Base-by-base conservation (phyloP, 202 grass and related monocot species). In the Schoenoplectus triqueter region DNA sequence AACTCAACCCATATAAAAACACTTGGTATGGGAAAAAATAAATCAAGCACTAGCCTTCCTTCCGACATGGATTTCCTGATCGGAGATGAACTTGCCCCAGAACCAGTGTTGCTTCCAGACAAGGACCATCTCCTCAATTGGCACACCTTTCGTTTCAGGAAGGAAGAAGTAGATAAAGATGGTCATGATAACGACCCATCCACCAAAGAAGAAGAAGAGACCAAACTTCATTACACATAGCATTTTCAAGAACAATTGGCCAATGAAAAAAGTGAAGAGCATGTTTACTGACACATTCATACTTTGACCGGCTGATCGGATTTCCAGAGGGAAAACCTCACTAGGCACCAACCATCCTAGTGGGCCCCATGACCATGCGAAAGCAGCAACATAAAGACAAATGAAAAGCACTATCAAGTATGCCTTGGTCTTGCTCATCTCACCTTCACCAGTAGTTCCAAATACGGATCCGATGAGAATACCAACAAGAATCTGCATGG, bases 131-230 rank as follows among this genome's bases (percentile, higher is more conserved):
- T 90, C 88, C 87, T 92, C 91, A 51, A 92, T 92, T 21, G 91
- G 57, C 67, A 90, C 88, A 55, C 86, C 86, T 22, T 92, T 92
- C 0, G 90, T 92, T 86, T 92, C 90, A 39, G 90, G 90, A 55
- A 92, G 67, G 83, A 92, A 92, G 14, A 88, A 31, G 5, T 88
- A 90, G n/a, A 95, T 42, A 79, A 95, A 95, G 0, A 73, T 8
- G 3, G 93, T 92, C 93, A 95, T 95, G 17, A 89, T 15, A 46
- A 92, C 6, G 81, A 95, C 88, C 90, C 90, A 95, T 1, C 18
- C 93, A 1, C 85, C 93, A 69, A 95, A 95, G 87, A 95, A 95
- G 83, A 82, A 95, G 87, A 95, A 95, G 62, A 95, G 90, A 0
- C 93, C 93, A 55, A 95, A 95, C 88, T 92, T 95, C 47, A 95